A percentile compares a stretch with the other conserved stretches of the same genome.
phyloP scores from a whole-genome alignment of 371 early-diverging fungal genomes.

The Capniomyces stellatus region DNA sequence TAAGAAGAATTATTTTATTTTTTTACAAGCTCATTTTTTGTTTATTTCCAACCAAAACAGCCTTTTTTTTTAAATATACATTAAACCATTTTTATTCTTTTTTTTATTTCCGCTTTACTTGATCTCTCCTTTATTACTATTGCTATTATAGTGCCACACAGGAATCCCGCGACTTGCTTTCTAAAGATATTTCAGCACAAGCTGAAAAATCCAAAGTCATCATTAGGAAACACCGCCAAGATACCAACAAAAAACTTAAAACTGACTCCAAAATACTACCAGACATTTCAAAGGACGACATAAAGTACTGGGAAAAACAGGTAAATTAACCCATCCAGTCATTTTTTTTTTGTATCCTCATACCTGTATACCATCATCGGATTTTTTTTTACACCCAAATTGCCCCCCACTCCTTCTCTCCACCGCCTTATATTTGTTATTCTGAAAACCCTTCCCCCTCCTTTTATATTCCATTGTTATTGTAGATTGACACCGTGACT shows the following conservation, averaged over 20 bases:
- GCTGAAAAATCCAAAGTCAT: constrained; percentile 54
- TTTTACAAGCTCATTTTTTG: no score
- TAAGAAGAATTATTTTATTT: no score
- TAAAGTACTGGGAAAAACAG: constrained; percentile 37
- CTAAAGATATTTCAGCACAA: constrained; percentile 39
- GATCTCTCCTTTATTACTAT: constrained; percentile 2
- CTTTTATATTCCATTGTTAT: no score
- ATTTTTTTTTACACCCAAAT: no score
- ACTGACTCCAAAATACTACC: constrained; percentile 29
- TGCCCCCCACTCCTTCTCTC: no score
- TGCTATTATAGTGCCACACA: constrained; percentile 38
- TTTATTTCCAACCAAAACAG: neutral
- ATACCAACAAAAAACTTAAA: constrained; percentile 56
- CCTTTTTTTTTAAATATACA: no score
- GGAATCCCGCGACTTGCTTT: constrained; percentile 54
- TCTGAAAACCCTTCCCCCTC: no score
- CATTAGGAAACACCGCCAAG: constrained; percentile 47
- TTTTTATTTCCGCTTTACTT: neutral
- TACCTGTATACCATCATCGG: no score
- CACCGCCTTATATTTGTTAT: no score
- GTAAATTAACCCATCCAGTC: constrained; percentile 12
- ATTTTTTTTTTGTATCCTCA: constrained; percentile 1
- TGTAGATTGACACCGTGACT: no score
- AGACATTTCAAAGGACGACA: constrained; percentile 37
- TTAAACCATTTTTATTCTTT: neutral